Evolutionary conservation across 306 rosid genomes (phyloP), one percentile per base, ranked within the genome.

Genomic region (Begonia fuchsioides): DNA sequence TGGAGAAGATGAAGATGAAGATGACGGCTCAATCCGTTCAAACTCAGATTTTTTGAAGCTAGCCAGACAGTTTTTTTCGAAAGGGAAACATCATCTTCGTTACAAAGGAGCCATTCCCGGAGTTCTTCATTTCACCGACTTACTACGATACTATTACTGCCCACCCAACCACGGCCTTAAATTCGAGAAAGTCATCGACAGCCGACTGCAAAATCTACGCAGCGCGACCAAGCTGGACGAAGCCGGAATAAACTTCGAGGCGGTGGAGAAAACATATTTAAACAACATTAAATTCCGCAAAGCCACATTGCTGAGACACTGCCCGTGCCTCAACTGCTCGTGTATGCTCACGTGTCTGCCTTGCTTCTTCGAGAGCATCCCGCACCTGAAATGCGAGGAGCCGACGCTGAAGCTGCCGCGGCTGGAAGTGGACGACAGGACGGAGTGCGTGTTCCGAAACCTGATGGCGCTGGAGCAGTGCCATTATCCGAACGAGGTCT

Each of bases 381-480:
- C 70, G 1, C 38, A 13, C 39, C 3, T 66, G 19, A 51, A 58
- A 1, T 47, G 35, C 39, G 41, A 64, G 56, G 52, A 67, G 5
- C 67, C 74, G 52, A 52, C 47, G n/a, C 49, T 78, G 0, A 39
- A 49, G 16, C 38, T 76, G 5, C 74, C 81, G 0, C 56, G 47
- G 3, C 44, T 76, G 46, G 57, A 43, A 4, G 58, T 74, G 0
- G 69, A 71, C 11, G 55, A 68, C 58, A 53, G 55, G 9, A 74
- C 79, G 0, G 82, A 73, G 41, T 65, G 75, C 26, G 32, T 74
- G n/a, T 32, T 74, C 0, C 41, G 86, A 50, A 80, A 80, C 49
- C 61, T 80, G 2, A 71, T 76, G 53, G 81, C 90, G 2, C 46
- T 80, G 12, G 84, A 76, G 60, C 84, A 68, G 51, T 74, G 83